A percentile compares a stretch with the other conserved stretches of the same genome.
These are phyloP conservation scores for Gomphus sp. DNA, from an alignment of 1,284 basidiomycete genomes.

Conservation along the genomic window DNA sequence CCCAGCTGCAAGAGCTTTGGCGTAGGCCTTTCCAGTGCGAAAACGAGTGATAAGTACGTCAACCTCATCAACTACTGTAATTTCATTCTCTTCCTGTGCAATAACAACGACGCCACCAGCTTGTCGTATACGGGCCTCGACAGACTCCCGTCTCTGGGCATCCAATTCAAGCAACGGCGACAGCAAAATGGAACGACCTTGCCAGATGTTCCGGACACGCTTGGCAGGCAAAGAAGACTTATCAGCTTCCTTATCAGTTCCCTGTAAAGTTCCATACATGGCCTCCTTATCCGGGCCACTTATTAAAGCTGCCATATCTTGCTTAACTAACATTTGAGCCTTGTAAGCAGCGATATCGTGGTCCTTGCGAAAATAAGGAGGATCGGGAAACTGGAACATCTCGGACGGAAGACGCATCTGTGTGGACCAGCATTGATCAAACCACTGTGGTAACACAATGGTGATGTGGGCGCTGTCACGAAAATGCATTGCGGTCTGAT, in stretches of 20 bases:
- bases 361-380: conserved; percentile 32
- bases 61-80: conserved; percentile 32
- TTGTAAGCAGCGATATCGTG: conserved; percentile 16
- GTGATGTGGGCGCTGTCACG: conserved; percentile 44
- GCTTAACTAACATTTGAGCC: conserved; percentile 18
- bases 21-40: conserved; percentile 59
- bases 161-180: conserved; percentile 45
- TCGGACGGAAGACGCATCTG: conserved; percentile 47
- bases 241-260: conserved; percentile 23
- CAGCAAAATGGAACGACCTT: conserved; percentile 49
- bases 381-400: conserved; percentile 70
- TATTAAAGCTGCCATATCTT: conserved; percentile 19
- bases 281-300: conserved; percentile 32
- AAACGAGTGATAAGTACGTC: conserved; percentile 66
- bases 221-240: not conserved
- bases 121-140: conserved; percentile 47
- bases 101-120: conserved; percentile 45
- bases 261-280: conserved; percentile 27
- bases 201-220: conserved; percentile 28
- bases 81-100: conserved; percentile 24
- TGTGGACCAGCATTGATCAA: conserved; percentile 67
- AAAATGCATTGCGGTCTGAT: conserved; percentile 53
- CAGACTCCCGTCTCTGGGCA: conserved; percentile 36
- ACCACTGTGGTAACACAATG: conserved; percentile 74
- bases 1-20: conserved; percentile 49